Evolutionary conservation across 768 basidiomycete species (phyloP).

Genomic region (Lenzites betulinus): DNA sequence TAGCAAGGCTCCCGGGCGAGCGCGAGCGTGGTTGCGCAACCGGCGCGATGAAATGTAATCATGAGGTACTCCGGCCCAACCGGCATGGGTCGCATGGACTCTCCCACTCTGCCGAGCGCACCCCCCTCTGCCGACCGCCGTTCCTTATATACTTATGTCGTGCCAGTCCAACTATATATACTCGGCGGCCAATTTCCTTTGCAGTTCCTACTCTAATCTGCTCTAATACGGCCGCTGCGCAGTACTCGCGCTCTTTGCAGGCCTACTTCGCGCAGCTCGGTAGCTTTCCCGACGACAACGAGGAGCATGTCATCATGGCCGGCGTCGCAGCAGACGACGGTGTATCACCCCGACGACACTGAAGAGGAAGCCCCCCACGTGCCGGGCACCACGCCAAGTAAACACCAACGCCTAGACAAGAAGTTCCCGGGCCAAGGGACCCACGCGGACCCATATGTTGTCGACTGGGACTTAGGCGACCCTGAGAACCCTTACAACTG

Average conservation of each 20-base stretch:
- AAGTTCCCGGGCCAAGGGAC: slow-evolving; percentile 50
- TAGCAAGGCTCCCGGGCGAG: no score
- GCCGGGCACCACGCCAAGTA: background rate
- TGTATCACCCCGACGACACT: slow-evolving; percentile 12
- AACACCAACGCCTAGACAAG: background rate
- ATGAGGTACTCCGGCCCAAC: background rate
- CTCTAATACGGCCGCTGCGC: no score
- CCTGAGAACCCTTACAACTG: slow-evolving; percentile 61
- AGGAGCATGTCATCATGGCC: no score
- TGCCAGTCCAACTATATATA: background rate
- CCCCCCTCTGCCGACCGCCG: background rate
- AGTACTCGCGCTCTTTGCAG: no score
- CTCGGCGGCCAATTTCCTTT: background rate
- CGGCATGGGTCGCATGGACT: background rate
- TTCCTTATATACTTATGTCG: background rate
- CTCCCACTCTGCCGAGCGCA: background rate
- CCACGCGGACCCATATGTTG: slow-evolving; percentile 49
- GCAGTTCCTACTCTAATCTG: background rate
- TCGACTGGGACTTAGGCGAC: slow-evolving; percentile 54
- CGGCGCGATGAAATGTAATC: no score
- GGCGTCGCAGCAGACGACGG: slow-evolving; percentile 16
- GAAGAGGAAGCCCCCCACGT: background rate
- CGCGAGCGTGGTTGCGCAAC: no score
- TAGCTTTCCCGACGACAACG: no score
- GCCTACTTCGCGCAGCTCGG: no score